phyloP scores from a whole-genome alignment of 2,329 filamentous ascomycete species.

The Ophiostoma novo-ulmi region DNA sequence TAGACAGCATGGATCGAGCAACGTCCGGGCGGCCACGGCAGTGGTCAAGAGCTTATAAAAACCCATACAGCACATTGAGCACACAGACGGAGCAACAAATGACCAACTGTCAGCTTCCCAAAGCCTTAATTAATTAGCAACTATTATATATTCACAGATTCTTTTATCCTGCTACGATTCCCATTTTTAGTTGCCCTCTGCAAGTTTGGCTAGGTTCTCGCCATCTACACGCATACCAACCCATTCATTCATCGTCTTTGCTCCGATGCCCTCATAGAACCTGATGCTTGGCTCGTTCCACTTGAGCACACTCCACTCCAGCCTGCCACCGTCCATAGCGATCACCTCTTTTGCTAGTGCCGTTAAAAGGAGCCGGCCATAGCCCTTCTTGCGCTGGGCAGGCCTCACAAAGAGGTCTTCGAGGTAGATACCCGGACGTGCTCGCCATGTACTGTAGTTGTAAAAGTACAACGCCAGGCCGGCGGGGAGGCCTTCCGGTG shows the following conservation, averaged over 20 bases:
- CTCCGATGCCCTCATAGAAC: constrained; percentile 74
- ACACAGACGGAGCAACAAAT: background rate
- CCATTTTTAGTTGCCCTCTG: constrained; percentile 28
- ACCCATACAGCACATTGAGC: background rate
- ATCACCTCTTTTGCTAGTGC: constrained; percentile 75
- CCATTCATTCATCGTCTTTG: constrained; percentile 64
- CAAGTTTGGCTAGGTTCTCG: constrained; percentile 58
- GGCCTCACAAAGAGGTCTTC: constrained; percentile 85
- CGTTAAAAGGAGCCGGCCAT: constrained; percentile 69
- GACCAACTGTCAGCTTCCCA: background rate
- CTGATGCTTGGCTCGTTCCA: constrained; percentile 89
- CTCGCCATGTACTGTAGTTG: constrained; percentile 92
- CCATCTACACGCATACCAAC: constrained; percentile 69
- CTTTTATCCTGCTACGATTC: background rate
- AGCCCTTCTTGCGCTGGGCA: constrained; percentile 66
- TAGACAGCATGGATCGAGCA: background rate
- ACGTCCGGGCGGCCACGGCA: background rate
- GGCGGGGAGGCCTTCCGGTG: constrained; percentile 46
- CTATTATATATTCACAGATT: background rate
- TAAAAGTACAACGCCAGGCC: constrained; percentile 91
- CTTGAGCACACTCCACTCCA: constrained; percentile 89
- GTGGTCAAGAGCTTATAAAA: background rate
- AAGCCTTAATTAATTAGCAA: background rate
- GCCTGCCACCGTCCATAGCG: constrained; percentile 63
- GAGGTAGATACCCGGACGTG: constrained; percentile 82